phyloP scores from a whole-genome alignment of 768 basidiomycete genomes.

The Pulveroboletus sp. region DNA sequence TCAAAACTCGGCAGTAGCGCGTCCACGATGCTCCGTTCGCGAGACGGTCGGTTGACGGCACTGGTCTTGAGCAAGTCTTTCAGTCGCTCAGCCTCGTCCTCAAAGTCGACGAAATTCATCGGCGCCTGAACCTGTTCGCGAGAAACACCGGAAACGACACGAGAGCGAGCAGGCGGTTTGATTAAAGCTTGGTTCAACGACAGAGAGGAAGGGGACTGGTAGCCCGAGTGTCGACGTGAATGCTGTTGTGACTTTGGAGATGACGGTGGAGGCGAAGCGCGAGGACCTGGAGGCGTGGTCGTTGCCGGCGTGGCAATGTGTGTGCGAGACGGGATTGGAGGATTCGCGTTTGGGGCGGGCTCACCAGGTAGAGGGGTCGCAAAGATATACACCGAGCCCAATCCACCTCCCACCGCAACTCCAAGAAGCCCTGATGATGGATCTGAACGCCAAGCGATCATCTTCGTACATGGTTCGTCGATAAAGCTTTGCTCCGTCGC shows the following conservation, averaged over 20 bases:
- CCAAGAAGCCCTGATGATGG: constrained; percentile 10
- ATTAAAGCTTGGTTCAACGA: constrained; percentile 43
- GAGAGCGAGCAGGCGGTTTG: constrained; percentile 50
- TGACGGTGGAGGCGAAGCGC: constrained; percentile 18
- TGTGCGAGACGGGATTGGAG: constrained; percentile 15
- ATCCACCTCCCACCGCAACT: constrained; percentile 19
- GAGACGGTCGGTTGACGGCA: constrained; percentile 33
- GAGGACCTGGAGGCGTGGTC: constrained; percentile 6
- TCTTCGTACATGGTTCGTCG: constrained; percentile 16
- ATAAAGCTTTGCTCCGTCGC: constrained; percentile 23
- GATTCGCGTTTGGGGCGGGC: constrained; percentile 1
- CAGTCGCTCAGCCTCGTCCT: constrained; percentile 73
- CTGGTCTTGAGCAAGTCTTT: constrained; percentile 67
- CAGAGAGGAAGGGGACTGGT: constrained; percentile 37
- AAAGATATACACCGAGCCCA: constrained; percentile 28
- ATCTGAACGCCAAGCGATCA: constrained; percentile 18
- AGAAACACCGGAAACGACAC: constrained; percentile 69
- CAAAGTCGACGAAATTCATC: constrained; percentile 76
- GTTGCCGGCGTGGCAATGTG: constrained; percentile 1
- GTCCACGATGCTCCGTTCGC: constrained; percentile 32
- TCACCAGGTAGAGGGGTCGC: constrained; percentile 25
- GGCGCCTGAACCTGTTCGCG: constrained; percentile 71
- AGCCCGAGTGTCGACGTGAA: constrained; percentile 27
- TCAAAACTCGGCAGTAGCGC: constrained; percentile 30
- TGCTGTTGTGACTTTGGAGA: constrained; percentile 18